Base-by-base conservation (phyloP, 768 basidiomycete genomes). In the Calocybe cyanea region DNA sequence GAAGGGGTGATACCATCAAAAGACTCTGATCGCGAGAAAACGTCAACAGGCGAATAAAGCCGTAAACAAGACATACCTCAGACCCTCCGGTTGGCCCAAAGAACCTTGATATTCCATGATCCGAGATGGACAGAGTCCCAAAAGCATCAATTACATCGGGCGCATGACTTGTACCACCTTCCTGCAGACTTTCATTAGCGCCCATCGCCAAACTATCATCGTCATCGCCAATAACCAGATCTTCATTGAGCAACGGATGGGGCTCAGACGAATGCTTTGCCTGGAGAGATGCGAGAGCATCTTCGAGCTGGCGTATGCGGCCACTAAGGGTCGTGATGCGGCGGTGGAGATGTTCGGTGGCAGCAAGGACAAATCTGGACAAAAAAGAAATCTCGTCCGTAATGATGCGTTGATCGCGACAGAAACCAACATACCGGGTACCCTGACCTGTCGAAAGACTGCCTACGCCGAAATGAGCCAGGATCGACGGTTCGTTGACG, bases 371-470 rank as follows among this genome's bases (percentile, higher is more conserved):
- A 49, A 80, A 80, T 1, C 73, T 75, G 33, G 1, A 7, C 35
- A 46, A 10, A 18, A 21, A 1, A 10, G 10, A 19, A n/a, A n/a
- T n/a, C n/a, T 18, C 4, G 19, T 14, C 17, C 23, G 21, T n/a
- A 31, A 34, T 24, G 10, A 13, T 19, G 21, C 38, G n/a, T 19
- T 18, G 2, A 34, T 34, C 14, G 34, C 24, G 15, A 35, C 17
- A 42, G 8, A 41, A 17, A n/a, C 13, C 13, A 9, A 23, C 60
- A 8, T 59, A 80, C 83, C 87, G 75, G 44, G 84, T 85, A 48
- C 84, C 84, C 63, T 87, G 82, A 10, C 85, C 85, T n/a, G 85
- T 87, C 0, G 85, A 77, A n/a, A 87, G 67, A 55, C 81, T 85
- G 18, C 83, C 83, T 85, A 49, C 50, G 43, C 34, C 38, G 35